A percentile compares a stretch with the other conserved stretches of the same genome.
Conservation (phyloP, 148 eudicot species). For the Silene uniflora region DNA sequence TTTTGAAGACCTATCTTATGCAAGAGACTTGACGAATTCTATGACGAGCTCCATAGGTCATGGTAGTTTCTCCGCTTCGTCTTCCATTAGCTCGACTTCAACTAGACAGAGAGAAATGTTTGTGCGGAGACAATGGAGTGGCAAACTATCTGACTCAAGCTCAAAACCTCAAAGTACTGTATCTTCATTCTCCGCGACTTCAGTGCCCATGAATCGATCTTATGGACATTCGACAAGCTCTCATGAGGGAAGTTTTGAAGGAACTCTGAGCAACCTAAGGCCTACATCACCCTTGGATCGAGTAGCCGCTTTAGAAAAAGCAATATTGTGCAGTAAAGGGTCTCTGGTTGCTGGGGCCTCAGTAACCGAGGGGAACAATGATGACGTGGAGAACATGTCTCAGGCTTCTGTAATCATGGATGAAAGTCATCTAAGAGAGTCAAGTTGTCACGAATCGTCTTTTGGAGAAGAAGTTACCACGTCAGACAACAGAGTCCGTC, state of each 20-base stretch:
- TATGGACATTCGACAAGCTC: conserved; percentile 40
- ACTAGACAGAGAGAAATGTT: conserved; percentile 45
- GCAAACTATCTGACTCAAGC: conserved; percentile 51
- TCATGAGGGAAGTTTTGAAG: conserved; percentile 46
- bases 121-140: conserved; percentile 54
- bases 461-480: conserved; percentile 28
- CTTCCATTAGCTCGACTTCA: conserved; percentile 61
- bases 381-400: too few species aligned
- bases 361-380: conserved; percentile 8
- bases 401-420: conserved; percentile 16
- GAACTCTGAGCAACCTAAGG: conserved; percentile 29
- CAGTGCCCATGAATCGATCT: conserved; percentile 48
- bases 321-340: conserved; percentile 30
- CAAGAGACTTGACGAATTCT: conserved; percentile 57
- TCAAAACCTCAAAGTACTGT: conserved; percentile 49
- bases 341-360: conserved; percentile 16
- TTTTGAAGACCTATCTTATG: conserved; percentile 67
- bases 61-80: conserved; percentile 70
- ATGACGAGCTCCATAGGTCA: conserved; percentile 68
- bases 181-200: conserved; percentile 69
- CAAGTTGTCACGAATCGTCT: conserved; percentile 24
- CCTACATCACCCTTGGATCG: conserved; percentile 32
- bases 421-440: conserved; percentile 30
- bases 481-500: conserved; percentile 27
- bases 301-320: conserved; percentile 34